Evolutionary conservation across 1,284 basidiomycete genomes (phyloP), one percentile per base, ranked within the genome.

Genomic region (Sanghuangporus baumii): DNA sequence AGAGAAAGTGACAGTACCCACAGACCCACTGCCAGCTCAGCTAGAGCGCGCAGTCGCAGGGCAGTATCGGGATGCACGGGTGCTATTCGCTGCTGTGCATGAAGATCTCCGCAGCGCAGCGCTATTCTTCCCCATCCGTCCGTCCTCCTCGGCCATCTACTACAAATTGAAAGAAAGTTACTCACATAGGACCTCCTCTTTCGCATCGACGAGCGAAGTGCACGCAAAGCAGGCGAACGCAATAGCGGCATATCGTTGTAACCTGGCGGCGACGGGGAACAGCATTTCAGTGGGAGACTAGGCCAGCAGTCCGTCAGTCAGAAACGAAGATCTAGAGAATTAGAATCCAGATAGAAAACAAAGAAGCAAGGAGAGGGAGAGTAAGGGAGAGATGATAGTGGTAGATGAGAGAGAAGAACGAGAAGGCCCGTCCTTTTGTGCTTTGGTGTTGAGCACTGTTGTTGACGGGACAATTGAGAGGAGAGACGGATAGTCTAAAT

Each of bases 211-310:
- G 18, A 48, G 16, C n/a, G 57, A 41, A 59, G 46, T 9, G 40
- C 47, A 43, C 26, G 54, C 47, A 51, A 63, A 20, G 38, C 50
- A 48, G 14, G 54, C 40, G 43, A 60, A 48, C 12, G 62, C 51
- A 31, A 57, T 57, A 55, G 37, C 51, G 52, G 57, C 52, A 36
- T 54, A 40, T 6, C 46, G 62, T 60, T 57, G 62, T 57, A 60
- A 57, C 62, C 62, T 31, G 62, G 62, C 62, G 62, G 62, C 62
- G 62, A 60, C 62, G 57, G 57, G 47, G 58, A 55, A 59, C 43
- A 48, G 23, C 58, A 60, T 55, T 14, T 36, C 31, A 57, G 41
- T 8, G 38, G 43, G 50, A 36, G 57, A 63, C 57, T 50, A 63
- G 56, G 43, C 57, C 56, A 23, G 57, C 51, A 48, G 57, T 46